phyloP scores from a whole-genome alignment of 345 rosid species.

The Eucalyptus coolabah region DNA sequence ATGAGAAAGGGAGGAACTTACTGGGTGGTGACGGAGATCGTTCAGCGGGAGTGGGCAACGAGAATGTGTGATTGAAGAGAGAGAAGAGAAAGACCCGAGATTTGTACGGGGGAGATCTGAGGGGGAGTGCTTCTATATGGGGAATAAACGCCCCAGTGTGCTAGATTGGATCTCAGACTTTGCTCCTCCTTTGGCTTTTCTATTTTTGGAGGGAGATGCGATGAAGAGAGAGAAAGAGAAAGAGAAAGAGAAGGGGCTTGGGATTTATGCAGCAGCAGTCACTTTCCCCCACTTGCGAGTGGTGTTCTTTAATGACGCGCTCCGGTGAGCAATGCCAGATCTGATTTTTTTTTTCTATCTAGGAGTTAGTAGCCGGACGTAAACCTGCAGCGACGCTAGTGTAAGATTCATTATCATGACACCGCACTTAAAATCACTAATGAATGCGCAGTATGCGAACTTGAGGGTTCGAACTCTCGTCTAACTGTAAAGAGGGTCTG shows the following conservation, averaged over 20 bases:
- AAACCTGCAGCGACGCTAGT: fast-evolving
- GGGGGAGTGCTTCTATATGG: background rate
- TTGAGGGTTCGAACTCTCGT: too few species aligned
- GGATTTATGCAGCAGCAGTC: background rate
- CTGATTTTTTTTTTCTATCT: too few species aligned
- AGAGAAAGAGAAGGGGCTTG: background rate
- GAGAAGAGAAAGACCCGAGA: background rate
- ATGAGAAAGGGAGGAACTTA: background rate
- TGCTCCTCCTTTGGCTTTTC: background rate
- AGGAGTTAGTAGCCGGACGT: too few species aligned
- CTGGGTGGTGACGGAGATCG: background rate
- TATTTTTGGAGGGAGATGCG: background rate
- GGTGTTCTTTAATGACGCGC: background rate
- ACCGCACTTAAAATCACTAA: too few species aligned
- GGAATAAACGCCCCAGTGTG: background rate
- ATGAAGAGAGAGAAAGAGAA: background rate
- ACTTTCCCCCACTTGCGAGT: background rate
- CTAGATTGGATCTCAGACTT: background rate
- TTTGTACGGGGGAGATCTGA: background rate
- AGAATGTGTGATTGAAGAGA: background rate
- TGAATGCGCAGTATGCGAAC: too few species aligned
- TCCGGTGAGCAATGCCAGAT: background rate
- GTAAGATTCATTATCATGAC: fast-evolving
- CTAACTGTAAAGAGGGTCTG: too few species aligned
- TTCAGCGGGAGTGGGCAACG: background rate